These are phyloP conservation scores for Lophiotrema nucula DNA, from an alignment of 495 filamentous ascomycete species.

Conservation along the genomic window DNA sequence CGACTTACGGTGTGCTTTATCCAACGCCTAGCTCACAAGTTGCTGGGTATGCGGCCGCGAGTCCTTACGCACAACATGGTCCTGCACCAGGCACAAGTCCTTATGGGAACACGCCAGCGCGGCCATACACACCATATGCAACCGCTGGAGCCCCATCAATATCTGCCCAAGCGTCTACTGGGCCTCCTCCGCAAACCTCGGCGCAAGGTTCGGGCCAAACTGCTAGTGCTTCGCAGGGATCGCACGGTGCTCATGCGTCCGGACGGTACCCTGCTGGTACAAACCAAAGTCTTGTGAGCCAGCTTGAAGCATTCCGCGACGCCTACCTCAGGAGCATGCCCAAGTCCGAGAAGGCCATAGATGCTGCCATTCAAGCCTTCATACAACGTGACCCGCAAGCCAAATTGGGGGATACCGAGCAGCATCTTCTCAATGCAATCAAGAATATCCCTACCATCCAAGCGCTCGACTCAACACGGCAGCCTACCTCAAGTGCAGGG, in stretches of 20 bases:
- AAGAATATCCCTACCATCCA: not conserved
- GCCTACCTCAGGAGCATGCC: conserved; percentile 5
- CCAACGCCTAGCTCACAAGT: conserved; percentile 14
- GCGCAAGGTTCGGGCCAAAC: not conserved
- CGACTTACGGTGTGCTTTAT: conserved; percentile 24
- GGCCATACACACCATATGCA: conserved; percentile 16
- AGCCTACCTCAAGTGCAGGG: not conserved
- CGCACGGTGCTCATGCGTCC: not conserved
- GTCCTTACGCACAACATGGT: conserved; percentile 6
- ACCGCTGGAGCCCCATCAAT: conserved; percentile 6
- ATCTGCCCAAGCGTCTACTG: not conserved
- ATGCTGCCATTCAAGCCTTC: conserved; percentile 25
- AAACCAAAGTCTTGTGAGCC: conserved; percentile 8
- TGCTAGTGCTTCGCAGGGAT: not conserved
- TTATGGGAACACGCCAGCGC: conserved; percentile 1
- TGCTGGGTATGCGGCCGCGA: conserved; percentile 9
- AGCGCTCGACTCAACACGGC: not conserved
- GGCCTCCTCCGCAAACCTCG: not conserved
- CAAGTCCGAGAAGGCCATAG: not conserved
- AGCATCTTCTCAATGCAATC: conserved; percentile 1
- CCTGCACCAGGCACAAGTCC: conserved; percentile 18
- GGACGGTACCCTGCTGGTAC: conserved; percentile 20
- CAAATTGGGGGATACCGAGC: not conserved
- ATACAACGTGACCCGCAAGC: not conserved
- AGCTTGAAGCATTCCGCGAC: conserved; percentile 28